These are phyloP conservation scores for Jasminum sambac DNA, from an alignment of 257 asterid genomes.

Conservation along the genomic window DNA sequence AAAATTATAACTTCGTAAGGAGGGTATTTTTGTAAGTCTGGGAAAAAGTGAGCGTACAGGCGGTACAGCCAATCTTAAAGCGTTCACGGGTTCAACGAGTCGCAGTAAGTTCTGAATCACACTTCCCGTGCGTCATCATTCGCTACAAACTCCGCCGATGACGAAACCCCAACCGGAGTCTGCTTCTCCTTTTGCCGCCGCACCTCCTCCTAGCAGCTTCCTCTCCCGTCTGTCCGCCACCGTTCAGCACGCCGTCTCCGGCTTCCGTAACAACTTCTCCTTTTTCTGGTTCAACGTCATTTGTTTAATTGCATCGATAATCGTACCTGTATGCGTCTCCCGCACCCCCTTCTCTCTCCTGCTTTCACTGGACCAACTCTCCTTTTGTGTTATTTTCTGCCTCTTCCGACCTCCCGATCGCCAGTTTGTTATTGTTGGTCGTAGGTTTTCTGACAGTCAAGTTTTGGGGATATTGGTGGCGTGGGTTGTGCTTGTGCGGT, in stretches of 20 bases:
- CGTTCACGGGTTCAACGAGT: too few species aligned
- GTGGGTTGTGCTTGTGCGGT: slow-evolving; percentile 63
- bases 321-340: slow-evolving; percentile 76
- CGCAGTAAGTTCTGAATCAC: too few species aligned
- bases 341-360: slow-evolving; percentile 78
- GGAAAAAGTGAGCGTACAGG: too few species aligned
- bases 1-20: too few species aligned
- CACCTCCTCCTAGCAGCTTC: slow-evolving; percentile 82
- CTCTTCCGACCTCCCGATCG: slow-evolving; percentile 74
- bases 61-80: too few species aligned
- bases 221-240: slow-evolving; percentile 63
- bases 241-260: slow-evolving; percentile 75
- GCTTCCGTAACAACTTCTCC: slow-evolving; percentile 64
- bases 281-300: slow-evolving; percentile 85
- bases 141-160: slow-evolving; percentile 60
- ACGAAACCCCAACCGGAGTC: slow-evolving; percentile 61
- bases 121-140: too few species aligned
- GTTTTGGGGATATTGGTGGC: slow-evolving; percentile 60
- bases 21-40: too few species aligned
- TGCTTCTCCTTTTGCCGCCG: slow-evolving; percentile 55
- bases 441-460: slow-evolving; percentile 76
- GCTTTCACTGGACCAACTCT: slow-evolving; percentile 59
- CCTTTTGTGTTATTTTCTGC: slow-evolving; percentile 73
- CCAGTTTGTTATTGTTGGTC: slow-evolving; percentile 65
- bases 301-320: slow-evolving; percentile 59